Evolutionary conservation across 2,329 filamentous ascomycete genomes (phyloP).

Genomic region (Cladosporium sp.): DNA sequence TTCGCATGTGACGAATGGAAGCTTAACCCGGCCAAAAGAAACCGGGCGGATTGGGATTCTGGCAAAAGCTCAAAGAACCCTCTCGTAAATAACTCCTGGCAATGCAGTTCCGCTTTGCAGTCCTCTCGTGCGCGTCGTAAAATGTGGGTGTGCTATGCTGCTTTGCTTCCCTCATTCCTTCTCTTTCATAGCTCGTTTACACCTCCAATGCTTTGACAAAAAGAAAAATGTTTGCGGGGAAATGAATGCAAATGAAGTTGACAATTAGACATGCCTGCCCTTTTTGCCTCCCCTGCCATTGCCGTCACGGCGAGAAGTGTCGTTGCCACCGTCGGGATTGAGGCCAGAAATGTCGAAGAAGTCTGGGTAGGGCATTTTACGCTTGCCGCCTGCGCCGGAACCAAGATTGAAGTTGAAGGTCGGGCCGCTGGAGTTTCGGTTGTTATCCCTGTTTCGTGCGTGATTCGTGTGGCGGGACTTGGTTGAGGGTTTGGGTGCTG

Average conservation of each 20-base stretch:
- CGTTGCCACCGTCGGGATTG: slow-evolving; percentile 56
- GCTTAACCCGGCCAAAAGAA: neutral
- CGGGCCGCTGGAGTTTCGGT: slow-evolving; percentile 16
- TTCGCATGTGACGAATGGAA: neutral
- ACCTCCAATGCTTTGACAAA: neutral
- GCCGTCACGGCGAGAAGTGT: slow-evolving; percentile 33
- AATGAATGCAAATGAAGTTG: neutral
- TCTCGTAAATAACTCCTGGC: neutral
- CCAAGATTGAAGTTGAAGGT: slow-evolving; percentile 47
- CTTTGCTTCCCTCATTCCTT: neutral
- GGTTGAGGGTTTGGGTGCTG: slow-evolving; percentile 6
- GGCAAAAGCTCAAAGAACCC: neutral
- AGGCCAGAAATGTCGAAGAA: slow-evolving; percentile 69
- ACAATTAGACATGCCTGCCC: slow-evolving; percentile 30
- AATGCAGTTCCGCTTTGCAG: slow-evolving; percentile 2
- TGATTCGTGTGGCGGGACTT: slow-evolving; percentile 29
- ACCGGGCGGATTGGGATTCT: neutral
- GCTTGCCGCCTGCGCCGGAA: slow-evolving; percentile 65
- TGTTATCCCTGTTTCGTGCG: slow-evolving; percentile 22
- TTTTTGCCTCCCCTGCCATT: slow-evolving; percentile 31
- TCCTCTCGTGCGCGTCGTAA: slow-evolving; percentile 1
- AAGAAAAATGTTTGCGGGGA: neutral
- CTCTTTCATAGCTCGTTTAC: neutral
- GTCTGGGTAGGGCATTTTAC: slow-evolving; percentile 68
- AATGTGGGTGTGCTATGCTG: neutral